phyloP scores from a whole-genome alignment of 164 flowering plant species.

The Stephania cephalantha region DNA sequence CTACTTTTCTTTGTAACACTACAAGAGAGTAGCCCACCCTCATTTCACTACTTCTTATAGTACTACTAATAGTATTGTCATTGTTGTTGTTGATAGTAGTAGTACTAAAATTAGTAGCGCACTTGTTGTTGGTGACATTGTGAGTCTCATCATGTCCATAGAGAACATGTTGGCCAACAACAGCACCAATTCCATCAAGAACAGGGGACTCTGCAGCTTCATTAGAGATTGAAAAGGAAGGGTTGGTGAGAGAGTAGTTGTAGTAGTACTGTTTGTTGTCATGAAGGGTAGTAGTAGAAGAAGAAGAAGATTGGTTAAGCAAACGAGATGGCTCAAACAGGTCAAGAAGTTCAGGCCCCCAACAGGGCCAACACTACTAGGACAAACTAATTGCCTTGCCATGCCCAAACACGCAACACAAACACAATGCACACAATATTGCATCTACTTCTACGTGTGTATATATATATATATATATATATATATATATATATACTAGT shows the following conservation, averaged over 20 bases:
- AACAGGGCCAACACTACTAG: background rate
- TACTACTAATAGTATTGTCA: no score
- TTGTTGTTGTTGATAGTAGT: no score
- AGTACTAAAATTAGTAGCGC: no score
- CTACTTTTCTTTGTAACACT: no score
- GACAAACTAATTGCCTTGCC: no score
- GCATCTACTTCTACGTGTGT: no score
- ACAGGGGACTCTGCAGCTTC: constrained; percentile 4
- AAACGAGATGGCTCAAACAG: background rate
- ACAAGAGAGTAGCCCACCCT: background rate
- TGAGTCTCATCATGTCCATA: constrained; percentile 27
- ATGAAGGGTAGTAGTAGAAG: background rate
- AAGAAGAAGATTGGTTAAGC: background rate
- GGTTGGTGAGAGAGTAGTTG: background rate
- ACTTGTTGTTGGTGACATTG: no score
- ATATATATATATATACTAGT: no score
- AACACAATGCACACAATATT: no score
- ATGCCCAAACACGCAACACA: no score
- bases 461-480: no score
- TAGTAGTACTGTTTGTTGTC: background rate
- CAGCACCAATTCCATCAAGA: constrained; percentile 82
- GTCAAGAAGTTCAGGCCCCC: background rate
- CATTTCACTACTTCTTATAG: background rate
- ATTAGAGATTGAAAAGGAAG: background rate
- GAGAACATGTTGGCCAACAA: constrained; percentile 63